Base-by-base conservation (phyloP, 176 grass and related monocot species). In the Hordeum marinum region DNA sequence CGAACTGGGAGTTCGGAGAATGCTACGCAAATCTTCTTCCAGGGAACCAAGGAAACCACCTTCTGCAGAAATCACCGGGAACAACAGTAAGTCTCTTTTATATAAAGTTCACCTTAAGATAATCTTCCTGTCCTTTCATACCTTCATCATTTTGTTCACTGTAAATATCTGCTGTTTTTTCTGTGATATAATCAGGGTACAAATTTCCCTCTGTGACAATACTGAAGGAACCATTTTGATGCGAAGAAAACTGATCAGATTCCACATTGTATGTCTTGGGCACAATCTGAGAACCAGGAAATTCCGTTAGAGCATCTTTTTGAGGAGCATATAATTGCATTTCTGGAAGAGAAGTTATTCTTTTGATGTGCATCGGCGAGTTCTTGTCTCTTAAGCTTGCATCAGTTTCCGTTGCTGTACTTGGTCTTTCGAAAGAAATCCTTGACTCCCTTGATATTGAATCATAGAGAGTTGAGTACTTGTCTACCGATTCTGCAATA, bases 261-360 rank as follows among this genome's bases (percentile, higher is more conserved):
- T 88, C 77, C 71, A 70, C 11, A 75, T 60, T 62, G 26, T 59
- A 34, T 24, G 25, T 32, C 34, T 77, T 76, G 41, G 50, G 11
- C 12, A 63, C 59, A 78, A 63, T 62, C 5, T 18, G 32, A 88
- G 59, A 79, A 84, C 67, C 62, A 29, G 63, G 77, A 82, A 79
- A 62, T 45, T 91, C 84, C 70, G 35, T 63, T 75, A 68, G 15
- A 68, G 14, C 24, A 67, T 75, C 64, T 84, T 46, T 82, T 12
- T 85, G 86, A 1, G 78, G 39, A 64, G 85, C 86, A 82, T 45
- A 77, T 70, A 76, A 81, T 3, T 57, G 50, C 69, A 92, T 80
- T 52, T 95, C 93, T 62, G 87, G 90, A 86, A 95, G 90, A 78
- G 93, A 95, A 69, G 79, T 57, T 86, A 92, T 88, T 86, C 90